A percentile compares a stretch with the other conserved stretches of the same genome.
phyloP scores from a whole-genome alignment of 176 grass and related monocot species.

The Ensete ventricosum region DNA sequence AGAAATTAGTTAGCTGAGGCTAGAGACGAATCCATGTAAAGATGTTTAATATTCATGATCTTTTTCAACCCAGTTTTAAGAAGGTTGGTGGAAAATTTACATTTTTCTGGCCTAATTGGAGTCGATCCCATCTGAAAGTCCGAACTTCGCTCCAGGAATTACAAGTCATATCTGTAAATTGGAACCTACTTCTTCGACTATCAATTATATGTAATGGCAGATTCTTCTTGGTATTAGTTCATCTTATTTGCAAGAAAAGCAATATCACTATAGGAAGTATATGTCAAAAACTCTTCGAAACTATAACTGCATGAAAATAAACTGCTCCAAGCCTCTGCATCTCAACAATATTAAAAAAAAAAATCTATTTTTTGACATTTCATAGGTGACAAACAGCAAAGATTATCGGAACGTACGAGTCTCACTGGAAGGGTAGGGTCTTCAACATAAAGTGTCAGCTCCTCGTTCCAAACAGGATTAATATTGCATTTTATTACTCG shows the following conservation, averaged over 20 bases:
- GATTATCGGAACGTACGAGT: conserved; percentile 19
- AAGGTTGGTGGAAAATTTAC: no score
- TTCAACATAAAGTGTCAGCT: conserved; percentile 32
- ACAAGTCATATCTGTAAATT: no score
- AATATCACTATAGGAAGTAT: background rate
- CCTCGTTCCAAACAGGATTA: conserved; percentile 40
- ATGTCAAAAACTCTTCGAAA: background rate
- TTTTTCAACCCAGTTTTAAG: no score
- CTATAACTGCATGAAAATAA: background rate
- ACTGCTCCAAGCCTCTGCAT: background rate
- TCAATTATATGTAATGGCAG: background rate
- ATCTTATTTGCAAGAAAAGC: background rate
- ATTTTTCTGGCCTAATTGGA: no score
- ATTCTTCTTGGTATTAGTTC: background rate
- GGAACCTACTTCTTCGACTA: no score
- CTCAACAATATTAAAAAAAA: background rate
- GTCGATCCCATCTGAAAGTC: no score
- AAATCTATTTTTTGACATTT: no score
- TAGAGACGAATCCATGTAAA: no score
- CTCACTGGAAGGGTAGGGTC: conserved; percentile 28
- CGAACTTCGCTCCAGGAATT: no score
- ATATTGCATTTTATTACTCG: conserved; percentile 25
- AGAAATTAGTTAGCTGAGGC: no score
- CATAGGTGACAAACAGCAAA: background rate
- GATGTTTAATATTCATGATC: no score